Percentiles rank a stretch among this genome's conserved stretches.
phyloP scores from a whole-genome alignment of 148 eudicot species.

The Vaccinium darrowii region DNA sequence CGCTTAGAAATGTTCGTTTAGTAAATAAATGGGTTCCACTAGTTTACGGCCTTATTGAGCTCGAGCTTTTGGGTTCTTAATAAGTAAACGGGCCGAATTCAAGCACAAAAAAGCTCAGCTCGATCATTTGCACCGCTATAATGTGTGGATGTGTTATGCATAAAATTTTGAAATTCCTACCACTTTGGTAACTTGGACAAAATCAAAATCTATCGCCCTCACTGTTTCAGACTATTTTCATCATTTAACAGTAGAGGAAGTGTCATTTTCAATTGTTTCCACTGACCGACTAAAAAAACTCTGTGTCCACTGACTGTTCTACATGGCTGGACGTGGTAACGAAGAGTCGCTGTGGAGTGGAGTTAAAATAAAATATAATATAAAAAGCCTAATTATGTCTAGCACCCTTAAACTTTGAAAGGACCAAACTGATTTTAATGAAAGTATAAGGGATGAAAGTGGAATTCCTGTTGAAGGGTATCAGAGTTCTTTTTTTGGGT shows the following conservation, averaged over 20 bases:
- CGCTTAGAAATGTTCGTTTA: too few species aligned
- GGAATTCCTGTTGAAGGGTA: too few species aligned
- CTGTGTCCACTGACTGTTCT: background rate
- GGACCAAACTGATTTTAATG: too few species aligned
- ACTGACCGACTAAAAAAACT: background rate
- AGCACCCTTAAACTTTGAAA: background rate
- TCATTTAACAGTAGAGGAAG: background rate
- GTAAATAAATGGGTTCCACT: too few species aligned
- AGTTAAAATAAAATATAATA: background rate
- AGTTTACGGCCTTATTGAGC: too few species aligned
- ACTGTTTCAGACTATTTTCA: background rate
- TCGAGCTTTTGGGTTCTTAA: too few species aligned
- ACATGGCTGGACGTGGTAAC: background rate
- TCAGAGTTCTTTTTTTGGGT: too few species aligned
- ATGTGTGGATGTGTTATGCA: too few species aligned
- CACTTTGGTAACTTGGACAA: background rate
- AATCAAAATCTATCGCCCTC: background rate
- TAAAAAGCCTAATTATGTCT: background rate
- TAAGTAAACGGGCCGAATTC: too few species aligned
- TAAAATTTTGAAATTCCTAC: background rate
- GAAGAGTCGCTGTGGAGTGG: background rate
- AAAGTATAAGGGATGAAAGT: too few species aligned
- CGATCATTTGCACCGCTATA: too few species aligned
- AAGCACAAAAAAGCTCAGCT: too few species aligned
- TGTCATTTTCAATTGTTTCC: slow-evolving; percentile 11